These are phyloP conservation scores for Boletus holoroseus DNA, from an alignment of 1,284 basidiomycete genomes.

Conservation along the genomic window DNA sequence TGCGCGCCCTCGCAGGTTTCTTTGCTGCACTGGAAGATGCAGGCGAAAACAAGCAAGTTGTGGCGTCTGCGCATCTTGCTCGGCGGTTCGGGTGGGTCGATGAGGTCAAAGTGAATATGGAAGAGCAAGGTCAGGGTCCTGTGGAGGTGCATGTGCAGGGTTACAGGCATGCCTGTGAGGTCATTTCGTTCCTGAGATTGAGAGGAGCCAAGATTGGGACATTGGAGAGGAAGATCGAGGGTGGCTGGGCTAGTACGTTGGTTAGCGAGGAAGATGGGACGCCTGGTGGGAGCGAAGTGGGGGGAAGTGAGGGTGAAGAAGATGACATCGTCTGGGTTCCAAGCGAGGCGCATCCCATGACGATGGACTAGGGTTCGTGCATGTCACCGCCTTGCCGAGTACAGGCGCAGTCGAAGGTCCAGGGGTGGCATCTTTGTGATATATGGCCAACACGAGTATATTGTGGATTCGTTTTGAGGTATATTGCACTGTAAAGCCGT, in stretches of 20 bases:
- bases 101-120: conserved; percentile 22
- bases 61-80: conserved; percentile 60
- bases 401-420: conserved; percentile 8
- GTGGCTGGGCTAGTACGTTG: conserved; percentile 54
- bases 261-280: conserved; percentile 58
- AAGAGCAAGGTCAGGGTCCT: conserved; percentile 26
- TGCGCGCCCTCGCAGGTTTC: conserved; percentile 64
- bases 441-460: conserved; percentile 5
- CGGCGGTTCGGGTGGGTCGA: conserved; percentile 46
- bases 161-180: conserved; percentile 57
- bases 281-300: conserved; percentile 36
- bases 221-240: conserved; percentile 44
- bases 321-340: conserved; percentile 39
- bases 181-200: conserved; percentile 55
- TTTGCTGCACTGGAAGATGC: conserved; percentile 60
- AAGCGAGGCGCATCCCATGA: conserved; percentile 18
- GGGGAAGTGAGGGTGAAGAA: conserved; percentile 24
- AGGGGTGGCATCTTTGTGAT: conserved; percentile 20
- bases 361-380: conserved; percentile 11
- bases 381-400: conserved; percentile 9
- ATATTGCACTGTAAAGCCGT: conserved; percentile 15
- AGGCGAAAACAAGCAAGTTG: conserved; percentile 44
- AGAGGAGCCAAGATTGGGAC: conserved; percentile 62
- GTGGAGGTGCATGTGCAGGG: conserved; percentile 37
- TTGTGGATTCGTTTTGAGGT: conserved; percentile 11